Conservation (phyloP, 192 early-diverging fungal genomes). For the Phycomyces nitens region DNA sequence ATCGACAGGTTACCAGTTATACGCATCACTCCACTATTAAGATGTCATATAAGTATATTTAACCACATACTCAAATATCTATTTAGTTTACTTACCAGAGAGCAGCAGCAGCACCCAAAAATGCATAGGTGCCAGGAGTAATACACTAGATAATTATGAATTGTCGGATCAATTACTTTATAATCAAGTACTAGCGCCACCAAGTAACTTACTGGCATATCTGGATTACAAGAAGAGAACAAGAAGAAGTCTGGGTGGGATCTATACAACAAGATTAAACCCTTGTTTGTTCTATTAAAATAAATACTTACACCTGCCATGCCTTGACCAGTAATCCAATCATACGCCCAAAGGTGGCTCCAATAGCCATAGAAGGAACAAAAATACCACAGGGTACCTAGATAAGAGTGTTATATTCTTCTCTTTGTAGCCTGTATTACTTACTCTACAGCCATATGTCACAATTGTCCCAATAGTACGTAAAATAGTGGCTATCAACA, state of each 20-base stretch:
- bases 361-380: constrained; percentile 85
- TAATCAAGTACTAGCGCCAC: constrained; percentile 26
- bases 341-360: constrained; percentile 89
- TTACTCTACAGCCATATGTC: constrained; percentile 53
- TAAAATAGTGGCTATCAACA: constrained; percentile 56
- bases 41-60: constrained; percentile 6
- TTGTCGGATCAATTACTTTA: constrained; percentile 32
- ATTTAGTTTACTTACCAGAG: constrained; percentile 54
- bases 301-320: constrained; percentile 52
- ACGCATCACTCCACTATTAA: constrained; percentile 71
- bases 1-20: constrained; percentile 57
- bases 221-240: constrained; percentile 63
- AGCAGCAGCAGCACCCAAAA: constrained; percentile 80
- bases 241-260: constrained; percentile 56
- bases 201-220: constrained; percentile 69
- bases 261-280: constrained; percentile 29
- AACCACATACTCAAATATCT: neutral
- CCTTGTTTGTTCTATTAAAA: neutral
- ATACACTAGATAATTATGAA: constrained; percentile 45
- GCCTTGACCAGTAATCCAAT: constrained; percentile 81
- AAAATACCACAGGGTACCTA: constrained; percentile 80
- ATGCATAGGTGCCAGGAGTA: constrained; percentile 81
- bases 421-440: neutral
- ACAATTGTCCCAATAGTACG: constrained; percentile 51
- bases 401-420: constrained; percentile 14